Conservation (phyloP, 2,329 filamentous ascomycete species). For the Fusarium neocosmosporiellum region DNA sequence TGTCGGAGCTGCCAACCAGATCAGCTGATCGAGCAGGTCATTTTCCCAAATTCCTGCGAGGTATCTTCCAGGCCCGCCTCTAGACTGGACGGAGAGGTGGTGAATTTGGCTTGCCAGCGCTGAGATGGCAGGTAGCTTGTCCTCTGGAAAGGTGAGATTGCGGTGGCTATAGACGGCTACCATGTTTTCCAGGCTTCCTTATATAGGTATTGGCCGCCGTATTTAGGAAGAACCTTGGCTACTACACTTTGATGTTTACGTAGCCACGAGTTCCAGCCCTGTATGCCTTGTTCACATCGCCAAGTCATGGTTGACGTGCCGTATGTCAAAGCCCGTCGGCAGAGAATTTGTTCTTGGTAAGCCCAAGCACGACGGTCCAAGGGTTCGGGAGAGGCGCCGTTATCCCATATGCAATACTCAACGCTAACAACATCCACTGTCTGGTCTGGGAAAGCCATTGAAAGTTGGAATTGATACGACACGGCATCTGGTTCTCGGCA, state of each 20-base stretch:
- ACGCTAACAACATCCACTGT: neutral
- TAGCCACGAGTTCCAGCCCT: neutral
- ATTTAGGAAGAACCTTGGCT: neutral
- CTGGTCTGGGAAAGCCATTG: neutral
- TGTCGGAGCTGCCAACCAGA: neutral
- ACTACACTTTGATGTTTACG: neutral
- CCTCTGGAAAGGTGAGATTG: neutral
- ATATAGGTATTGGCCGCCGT: neutral
- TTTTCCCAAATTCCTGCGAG: neutral
- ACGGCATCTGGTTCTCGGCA: neutral
- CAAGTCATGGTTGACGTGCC: slow-evolving; percentile 2
- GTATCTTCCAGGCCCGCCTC: neutral
- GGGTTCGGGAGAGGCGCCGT: neutral
- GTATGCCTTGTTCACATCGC: neutral
- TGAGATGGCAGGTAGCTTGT: neutral
- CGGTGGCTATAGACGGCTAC: neutral
- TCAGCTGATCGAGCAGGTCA: neutral
- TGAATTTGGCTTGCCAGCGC: neutral
- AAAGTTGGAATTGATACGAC: neutral
- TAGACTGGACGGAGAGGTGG: neutral
- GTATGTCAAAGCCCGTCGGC: neutral
- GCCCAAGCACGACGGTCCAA: slow-evolving; percentile 1
- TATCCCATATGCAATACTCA: neutral
- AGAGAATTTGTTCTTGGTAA: neutral
- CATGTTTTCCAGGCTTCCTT: neutral